Evolutionary conservation across 768 basidiomycete species (phyloP).

Genomic region (Boletus sp.): DNA sequence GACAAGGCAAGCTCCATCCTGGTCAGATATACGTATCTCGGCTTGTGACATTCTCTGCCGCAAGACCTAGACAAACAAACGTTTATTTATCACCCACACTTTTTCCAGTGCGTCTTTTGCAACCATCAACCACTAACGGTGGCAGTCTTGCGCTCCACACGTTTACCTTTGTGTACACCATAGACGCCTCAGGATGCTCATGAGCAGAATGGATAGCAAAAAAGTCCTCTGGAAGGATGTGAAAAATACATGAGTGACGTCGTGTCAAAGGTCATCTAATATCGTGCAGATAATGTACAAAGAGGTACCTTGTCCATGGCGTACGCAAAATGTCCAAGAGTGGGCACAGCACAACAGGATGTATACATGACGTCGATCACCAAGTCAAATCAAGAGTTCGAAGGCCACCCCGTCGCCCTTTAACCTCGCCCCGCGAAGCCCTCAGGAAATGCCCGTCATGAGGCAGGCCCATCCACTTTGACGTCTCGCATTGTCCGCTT

Average conservation of each 20-base stretch:
- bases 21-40: no score
- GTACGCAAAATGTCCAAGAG: not conserved
- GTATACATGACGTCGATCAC: not conserved
- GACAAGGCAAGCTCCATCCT: no score
- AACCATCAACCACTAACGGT: no score
- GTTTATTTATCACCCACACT: no score
- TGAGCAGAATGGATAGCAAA: not conserved
- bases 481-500: conserved; percentile 20
- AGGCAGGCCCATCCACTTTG: not conserved
- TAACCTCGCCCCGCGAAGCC: not conserved
- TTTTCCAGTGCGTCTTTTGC: no score
- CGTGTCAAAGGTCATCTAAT: not conserved
- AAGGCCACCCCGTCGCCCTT: not conserved
- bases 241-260: not conserved
- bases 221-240: not conserved
- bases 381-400: not conserved
- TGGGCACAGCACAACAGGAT: not conserved
- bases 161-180: no score
- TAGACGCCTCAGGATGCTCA: no score
- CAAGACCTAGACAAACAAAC: no score
- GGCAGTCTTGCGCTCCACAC: no score
- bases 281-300: not conserved
- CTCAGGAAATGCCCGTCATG: not conserved
- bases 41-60: no score
- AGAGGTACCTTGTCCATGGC: not conserved